A percentile compares a stretch with the other conserved stretches of the same genome.
Conservation (phyloP, 2,329 filamentous ascomycete genomes). For the Cladophialophora exuberans region DNA sequence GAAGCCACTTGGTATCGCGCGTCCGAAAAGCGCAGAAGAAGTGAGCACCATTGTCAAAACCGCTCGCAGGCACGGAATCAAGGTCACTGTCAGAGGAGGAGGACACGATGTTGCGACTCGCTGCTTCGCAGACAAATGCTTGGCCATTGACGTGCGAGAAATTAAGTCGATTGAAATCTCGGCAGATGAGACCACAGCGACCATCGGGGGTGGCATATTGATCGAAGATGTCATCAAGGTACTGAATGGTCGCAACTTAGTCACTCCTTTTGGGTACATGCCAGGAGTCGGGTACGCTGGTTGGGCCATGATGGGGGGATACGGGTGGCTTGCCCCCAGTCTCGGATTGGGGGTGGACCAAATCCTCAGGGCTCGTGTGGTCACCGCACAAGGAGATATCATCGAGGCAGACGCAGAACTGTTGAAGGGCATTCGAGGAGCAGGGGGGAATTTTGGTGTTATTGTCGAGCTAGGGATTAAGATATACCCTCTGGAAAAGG, state of each 20-base stretch:
- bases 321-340: slow-evolving; percentile 6
- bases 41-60: background rate
- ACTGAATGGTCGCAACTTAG: background rate
- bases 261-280: slow-evolving; percentile 8
- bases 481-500: slow-evolving; percentile 9
- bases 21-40: slow-evolving; percentile 2
- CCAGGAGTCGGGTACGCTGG: slow-evolving; percentile 10
- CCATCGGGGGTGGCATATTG: slow-evolving; percentile 6
- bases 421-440: slow-evolving; percentile 12
- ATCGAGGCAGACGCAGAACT: slow-evolving; percentile 9
- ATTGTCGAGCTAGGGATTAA: slow-evolving; percentile 12
- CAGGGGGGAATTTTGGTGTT: slow-evolving; percentile 9
- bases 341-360: slow-evolving; percentile 9
- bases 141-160: slow-evolving; percentile 6
- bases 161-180: slow-evolving; percentile 6
- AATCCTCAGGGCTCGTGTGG: slow-evolving; percentile 8
- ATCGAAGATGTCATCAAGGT: slow-evolving; percentile 4
- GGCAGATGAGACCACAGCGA: background rate
- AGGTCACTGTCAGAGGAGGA: slow-evolving; percentile 10
- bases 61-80: slow-evolving; percentile 3
- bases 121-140: background rate
- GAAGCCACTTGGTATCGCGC: slow-evolving; percentile 4
- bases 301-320: slow-evolving; percentile 15
- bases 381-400: slow-evolving; percentile 7
- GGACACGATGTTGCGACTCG: slow-evolving; percentile 8